These are phyloP conservation scores for Rhodotorula sp. DNA, from an alignment of 1,284 basidiomycete species.

Conservation along the genomic window DNA sequence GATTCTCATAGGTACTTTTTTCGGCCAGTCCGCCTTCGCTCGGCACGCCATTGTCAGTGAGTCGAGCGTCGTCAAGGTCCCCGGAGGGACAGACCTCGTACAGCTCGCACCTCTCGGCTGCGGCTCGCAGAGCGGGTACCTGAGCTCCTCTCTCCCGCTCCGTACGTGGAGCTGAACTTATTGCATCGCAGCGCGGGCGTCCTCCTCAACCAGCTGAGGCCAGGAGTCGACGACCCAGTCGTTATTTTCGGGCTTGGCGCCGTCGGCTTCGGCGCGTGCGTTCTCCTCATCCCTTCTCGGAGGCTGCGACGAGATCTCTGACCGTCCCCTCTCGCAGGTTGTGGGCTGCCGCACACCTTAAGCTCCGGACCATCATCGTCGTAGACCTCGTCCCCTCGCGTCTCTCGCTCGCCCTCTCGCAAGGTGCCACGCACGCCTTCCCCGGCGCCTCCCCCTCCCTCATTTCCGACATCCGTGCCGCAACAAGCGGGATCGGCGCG, in stretches of 20 bases:
- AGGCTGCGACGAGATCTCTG: not conserved
- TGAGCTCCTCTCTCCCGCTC: not conserved
- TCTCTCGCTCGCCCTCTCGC: slow-evolving; percentile 35
- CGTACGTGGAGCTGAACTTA: not conserved
- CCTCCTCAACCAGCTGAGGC: slow-evolving; percentile 36
- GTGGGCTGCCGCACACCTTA: slow-evolving; percentile 40
- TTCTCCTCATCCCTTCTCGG: not conserved
- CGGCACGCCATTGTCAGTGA: slow-evolving; percentile 43
- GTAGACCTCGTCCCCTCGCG: slow-evolving; percentile 43
- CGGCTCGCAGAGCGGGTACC: slow-evolving; percentile 4
- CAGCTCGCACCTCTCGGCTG: not conserved
- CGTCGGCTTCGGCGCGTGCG: slow-evolving; percentile 42
- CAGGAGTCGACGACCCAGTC: slow-evolving; percentile 15
- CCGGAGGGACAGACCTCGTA: slow-evolving; percentile 32
- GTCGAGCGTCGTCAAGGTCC: slow-evolving; percentile 36
- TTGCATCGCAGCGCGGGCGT: slow-evolving; percentile 17
- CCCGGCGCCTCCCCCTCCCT: slow-evolving; percentile 26
- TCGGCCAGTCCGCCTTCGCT: slow-evolving; percentile 42
- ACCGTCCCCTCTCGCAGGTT: not conserved
- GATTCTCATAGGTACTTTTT: slow-evolving; percentile 33
- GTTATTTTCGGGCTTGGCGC: slow-evolving; percentile 43
- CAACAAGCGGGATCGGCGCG: slow-evolving; percentile 22
- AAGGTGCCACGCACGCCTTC: slow-evolving; percentile 41
- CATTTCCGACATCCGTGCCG: slow-evolving; percentile 7
- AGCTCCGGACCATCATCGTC: slow-evolving; percentile 41